A percentile compares a stretch with the other conserved stretches of the same genome.
Conservation (phyloP, 1,139 yeast genomes). For the Entelexis sorbosivorans region DNA sequence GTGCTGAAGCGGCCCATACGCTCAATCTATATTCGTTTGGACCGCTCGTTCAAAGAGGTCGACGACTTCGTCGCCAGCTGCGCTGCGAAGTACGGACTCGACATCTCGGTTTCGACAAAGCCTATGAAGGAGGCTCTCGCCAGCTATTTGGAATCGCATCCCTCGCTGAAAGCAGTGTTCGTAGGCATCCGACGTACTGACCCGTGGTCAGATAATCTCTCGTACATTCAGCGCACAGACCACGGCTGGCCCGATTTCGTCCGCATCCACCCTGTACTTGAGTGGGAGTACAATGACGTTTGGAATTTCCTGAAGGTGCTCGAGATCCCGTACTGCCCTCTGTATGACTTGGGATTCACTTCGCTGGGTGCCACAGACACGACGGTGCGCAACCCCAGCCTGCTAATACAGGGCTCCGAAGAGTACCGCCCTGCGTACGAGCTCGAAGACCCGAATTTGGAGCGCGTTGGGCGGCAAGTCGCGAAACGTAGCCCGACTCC, state of each 20-base stretch:
- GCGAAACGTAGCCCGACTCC: not conserved
- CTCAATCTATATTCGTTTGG: constrained; percentile 56
- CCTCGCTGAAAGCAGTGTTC: constrained; percentile 49
- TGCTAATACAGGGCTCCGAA: constrained; percentile 27
- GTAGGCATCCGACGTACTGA: constrained; percentile 78
- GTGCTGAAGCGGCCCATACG: constrained; percentile 28
- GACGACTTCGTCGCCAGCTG: constrained; percentile 36
- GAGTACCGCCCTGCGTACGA: constrained; percentile 55
- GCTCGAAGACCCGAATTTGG: constrained; percentile 49
- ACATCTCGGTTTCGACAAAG: constrained; percentile 29
- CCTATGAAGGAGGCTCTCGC: constrained; percentile 57
- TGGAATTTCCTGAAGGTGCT: constrained; percentile 56
- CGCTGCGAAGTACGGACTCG: constrained; percentile 28
- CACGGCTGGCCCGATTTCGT: constrained; percentile 79
- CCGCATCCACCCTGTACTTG: constrained; percentile 69
- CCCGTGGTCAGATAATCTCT: constrained; percentile 53
- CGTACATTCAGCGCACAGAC: constrained; percentile 57
- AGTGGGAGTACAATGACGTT: constrained; percentile 67
- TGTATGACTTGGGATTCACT: constrained; percentile 72
- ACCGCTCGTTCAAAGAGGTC: constrained; percentile 54
- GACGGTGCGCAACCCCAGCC: constrained; percentile 56
- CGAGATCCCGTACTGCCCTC: constrained; percentile 47
- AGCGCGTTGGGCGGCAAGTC: constrained; percentile 39
- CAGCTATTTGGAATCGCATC: constrained; percentile 39
- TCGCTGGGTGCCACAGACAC: constrained; percentile 65